phyloP scores from a whole-genome alignment of 2,329 filamentous ascomycete genomes.

The Curvularia sp. region DNA sequence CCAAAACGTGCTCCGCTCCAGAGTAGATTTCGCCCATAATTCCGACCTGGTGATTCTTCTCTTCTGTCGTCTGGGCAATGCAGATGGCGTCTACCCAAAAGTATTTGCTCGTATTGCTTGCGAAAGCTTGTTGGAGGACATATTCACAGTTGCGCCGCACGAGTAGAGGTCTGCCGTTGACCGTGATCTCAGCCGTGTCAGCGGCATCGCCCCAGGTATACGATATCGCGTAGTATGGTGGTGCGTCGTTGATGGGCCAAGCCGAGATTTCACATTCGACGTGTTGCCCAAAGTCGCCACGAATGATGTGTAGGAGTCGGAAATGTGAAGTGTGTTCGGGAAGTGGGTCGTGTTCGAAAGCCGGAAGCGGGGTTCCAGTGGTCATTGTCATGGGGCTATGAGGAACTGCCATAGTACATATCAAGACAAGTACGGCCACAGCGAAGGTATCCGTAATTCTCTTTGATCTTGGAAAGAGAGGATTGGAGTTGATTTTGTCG shows the following conservation, averaged over 20 bases:
- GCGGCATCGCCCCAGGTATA: slow-evolving; percentile 2
- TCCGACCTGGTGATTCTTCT: slow-evolving; percentile 5
- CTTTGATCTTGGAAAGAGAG: background rate
- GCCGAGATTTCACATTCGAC: slow-evolving; percentile 6
- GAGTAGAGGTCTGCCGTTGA: slow-evolving; percentile 1
- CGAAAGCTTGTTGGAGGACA: slow-evolving; percentile 7
- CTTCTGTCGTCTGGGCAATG: slow-evolving; percentile 1
- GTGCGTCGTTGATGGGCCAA: background rate
- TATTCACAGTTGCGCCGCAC: slow-evolving; percentile 5
- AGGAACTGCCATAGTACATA: background rate
- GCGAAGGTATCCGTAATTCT: background rate
- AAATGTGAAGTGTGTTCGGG: slow-evolving; percentile 2
- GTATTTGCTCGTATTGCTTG: background rate
- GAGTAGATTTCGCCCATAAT: slow-evolving; percentile 4
- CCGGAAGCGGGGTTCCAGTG: background rate
- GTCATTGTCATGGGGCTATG: background rate
- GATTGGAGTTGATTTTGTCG: background rate
- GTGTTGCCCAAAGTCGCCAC: slow-evolving; percentile 1
- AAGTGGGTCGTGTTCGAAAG: slow-evolving; percentile 10
- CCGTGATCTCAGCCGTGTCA: background rate
- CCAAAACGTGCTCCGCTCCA: background rate
- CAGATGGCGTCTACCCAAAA: slow-evolving; percentile 7
- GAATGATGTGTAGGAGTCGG: slow-evolving; percentile 3
- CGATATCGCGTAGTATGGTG: slow-evolving; percentile 8
- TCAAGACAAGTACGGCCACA: background rate